phyloP scores from a whole-genome alignment of 768 basidiomycete species.

The Gautieria morchelliformis region DNA sequence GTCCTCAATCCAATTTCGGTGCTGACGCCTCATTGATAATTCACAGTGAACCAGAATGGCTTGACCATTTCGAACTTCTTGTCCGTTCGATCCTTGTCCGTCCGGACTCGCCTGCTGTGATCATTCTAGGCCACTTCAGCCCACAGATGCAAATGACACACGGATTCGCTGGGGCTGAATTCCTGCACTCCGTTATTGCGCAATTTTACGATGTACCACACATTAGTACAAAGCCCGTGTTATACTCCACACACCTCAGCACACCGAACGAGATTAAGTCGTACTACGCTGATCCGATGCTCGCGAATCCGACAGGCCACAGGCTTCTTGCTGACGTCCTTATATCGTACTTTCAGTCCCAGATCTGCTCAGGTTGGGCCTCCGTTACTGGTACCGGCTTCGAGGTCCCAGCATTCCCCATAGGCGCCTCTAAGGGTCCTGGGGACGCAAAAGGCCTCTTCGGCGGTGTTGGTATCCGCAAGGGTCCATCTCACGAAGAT shows the following conservation, averaged over 20 bases:
- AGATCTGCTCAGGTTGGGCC: conserved; percentile 81
- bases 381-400: conserved; percentile 52
- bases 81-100: conserved; percentile 86
- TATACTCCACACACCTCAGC: conserved; percentile 76
- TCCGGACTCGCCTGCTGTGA: conserved; percentile 83
- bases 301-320: conserved; percentile 76
- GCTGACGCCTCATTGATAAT: background rate
- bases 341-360: conserved; percentile 80
- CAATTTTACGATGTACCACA: conserved; percentile 98
- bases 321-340: conserved; percentile 86
- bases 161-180: conserved; percentile 86
- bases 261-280: conserved; percentile 54
- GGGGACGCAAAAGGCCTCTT: conserved; percentile 57
- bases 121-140: conserved; percentile 92
- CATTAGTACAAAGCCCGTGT: conserved; percentile 70
- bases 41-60: conserved; percentile 53
- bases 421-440: conserved; percentile 29
- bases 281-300: conserved; percentile 76
- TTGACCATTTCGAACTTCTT: conserved; percentile 86
- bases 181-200: conserved; percentile 82
- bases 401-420: conserved; percentile 41
- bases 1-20: conserved; percentile 22
- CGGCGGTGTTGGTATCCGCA: conserved; percentile 76
- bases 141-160: conserved; percentile 71
- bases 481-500: conserved; percentile 44